Percentiles rank a stretch among this genome's conserved stretches.
These are phyloP conservation scores for Viola pubescens DNA, from an alignment of 441 rosid genomes.

Conservation along the genomic window DNA sequence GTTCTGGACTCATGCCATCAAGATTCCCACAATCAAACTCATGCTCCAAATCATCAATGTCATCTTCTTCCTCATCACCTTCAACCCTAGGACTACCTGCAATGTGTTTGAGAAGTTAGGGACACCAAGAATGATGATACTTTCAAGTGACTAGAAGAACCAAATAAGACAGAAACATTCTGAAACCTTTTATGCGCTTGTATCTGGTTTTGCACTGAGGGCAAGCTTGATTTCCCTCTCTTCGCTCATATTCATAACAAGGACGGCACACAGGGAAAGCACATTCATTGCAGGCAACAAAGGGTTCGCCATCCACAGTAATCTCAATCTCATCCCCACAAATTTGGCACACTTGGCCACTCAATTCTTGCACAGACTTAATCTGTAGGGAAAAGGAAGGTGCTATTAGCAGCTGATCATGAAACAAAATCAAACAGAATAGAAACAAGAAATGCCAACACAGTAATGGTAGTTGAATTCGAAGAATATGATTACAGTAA, in stretches of 20 bases:
- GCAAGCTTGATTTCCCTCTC: slow-evolving; percentile 76
- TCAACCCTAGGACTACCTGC: slow-evolving; percentile 74
- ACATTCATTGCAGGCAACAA: slow-evolving; percentile 87
- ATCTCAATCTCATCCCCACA: slow-evolving; percentile 77
- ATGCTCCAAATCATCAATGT: slow-evolving; percentile 56
- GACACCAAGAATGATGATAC: neutral
- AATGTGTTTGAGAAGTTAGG: slow-evolving; percentile 15
- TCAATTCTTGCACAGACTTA: slow-evolving; percentile 55
- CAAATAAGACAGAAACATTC: slow-evolving; percentile 1
- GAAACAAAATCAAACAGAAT: slow-evolving; percentile 2
- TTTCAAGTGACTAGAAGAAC: neutral
- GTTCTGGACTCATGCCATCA: slow-evolving; percentile 36
- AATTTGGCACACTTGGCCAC: slow-evolving; percentile 72
- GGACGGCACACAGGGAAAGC: slow-evolving; percentile 77
- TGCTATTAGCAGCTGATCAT: slow-evolving; percentile 12
- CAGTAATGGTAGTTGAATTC: neutral
- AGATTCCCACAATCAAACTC: slow-evolving; percentile 46
- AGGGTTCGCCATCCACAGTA: slow-evolving; percentile 55
- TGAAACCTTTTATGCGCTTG: slow-evolving; percentile 62
- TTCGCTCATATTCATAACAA: slow-evolving; percentile 78
- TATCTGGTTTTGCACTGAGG: slow-evolving; percentile 81
- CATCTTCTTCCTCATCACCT: slow-evolving; percentile 85
- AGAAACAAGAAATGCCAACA: neutral
- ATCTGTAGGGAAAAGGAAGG: slow-evolving; percentile 30
- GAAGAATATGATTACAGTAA: neutral